Base-by-base conservation (phyloP, 2,329 filamentous ascomycete species). In the Colletotrichum tofieldiae region DNA sequence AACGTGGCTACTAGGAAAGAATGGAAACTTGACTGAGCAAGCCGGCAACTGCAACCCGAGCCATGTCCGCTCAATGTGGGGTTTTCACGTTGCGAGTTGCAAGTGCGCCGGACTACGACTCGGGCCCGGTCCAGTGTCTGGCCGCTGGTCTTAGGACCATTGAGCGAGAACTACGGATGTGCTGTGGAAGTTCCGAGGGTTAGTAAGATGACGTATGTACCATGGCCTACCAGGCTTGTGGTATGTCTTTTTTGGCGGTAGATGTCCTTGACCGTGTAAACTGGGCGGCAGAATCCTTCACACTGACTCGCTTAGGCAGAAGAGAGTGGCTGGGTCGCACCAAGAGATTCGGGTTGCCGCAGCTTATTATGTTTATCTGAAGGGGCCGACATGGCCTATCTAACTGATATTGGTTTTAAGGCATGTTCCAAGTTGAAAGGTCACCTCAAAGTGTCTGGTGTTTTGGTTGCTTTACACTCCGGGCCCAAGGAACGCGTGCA, bases 121-220 rank as follows among this genome's bases (percentile, higher is more conserved):
- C 52, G 18, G 63, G 41, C 23, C 35, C 35, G 20, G 37, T 14
- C 26, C 51, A 65, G 52, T 39, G 32, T 41, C 39, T 29, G 41
- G 29, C 51, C 51, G 29, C 29, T 47, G 18, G n/a, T 49, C n/a
- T 26, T 3, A n/a, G 47, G 20, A 39, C 20, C 12, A 56, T 56
- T 56, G 23, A 59, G 12, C 14, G 41, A n/a, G 20, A 26, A 55
- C 29, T n/a, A 35, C 20, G 9, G 32, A 39, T 37, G n/a, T 39
- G n/a, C 1, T 16, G 32, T 37, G 20, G 29, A 37, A 67, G 54
- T 23, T 35, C 64, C 43, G 55, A 43, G 18, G 45, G n/a, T 61
- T 41, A 45, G 62, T 61, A 43, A 45, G 39, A 52, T 67, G 55
- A 67, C 64, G 55, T 65, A 65, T 51, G 63, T 61, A 56, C 52